Evolutionary conservation across 2,329 filamentous ascomycete genomes (phyloP).

Genomic region (Fusarium buharicum): DNA sequence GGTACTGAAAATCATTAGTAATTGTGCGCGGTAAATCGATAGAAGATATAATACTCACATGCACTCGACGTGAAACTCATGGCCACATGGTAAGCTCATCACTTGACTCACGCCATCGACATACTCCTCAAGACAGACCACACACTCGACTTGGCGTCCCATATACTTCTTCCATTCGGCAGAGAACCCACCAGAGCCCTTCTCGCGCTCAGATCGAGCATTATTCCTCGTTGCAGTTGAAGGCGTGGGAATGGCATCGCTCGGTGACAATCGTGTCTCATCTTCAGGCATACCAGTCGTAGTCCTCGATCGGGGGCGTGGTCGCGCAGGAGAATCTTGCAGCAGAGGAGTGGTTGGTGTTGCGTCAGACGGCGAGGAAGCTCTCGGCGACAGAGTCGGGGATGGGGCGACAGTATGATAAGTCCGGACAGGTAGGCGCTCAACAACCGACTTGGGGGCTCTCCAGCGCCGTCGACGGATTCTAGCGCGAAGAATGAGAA

Average conservation of each 20-base stretch:
- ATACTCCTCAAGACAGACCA: conserved; percentile 97
- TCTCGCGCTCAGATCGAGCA: conserved; percentile 59
- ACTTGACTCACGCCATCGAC: conserved; percentile 92
- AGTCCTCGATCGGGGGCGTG: conserved; percentile 72
- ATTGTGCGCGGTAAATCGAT: not conserved
- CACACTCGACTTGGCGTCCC: conserved; percentile 83
- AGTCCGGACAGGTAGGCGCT: conserved; percentile 91
- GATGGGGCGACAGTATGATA: conserved; percentile 84
- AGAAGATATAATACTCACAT: conserved; percentile 74
- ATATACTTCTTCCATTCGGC: conserved; percentile 73
- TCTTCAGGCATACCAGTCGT: conserved; percentile 69
- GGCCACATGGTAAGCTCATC: conserved; percentile 96
- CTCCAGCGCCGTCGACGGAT: conserved; percentile 92
- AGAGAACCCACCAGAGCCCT: conserved; percentile 55
- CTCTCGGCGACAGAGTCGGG: conserved; percentile 63
- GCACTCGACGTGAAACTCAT: conserved; percentile 98
- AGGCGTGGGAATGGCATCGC: conserved; percentile 55
- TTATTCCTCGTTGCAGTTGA: conserved; percentile 48
- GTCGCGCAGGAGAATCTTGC: conserved; percentile 63
- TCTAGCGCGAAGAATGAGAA: conserved; percentile 86
- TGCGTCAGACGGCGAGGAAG: conserved; percentile 71
- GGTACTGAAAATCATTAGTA: conserved; percentile 68
- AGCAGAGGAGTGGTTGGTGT: conserved; percentile 85
- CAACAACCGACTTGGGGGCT: conserved; percentile 96
- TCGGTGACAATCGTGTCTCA: conserved; percentile 57